phyloP scores from a whole-genome alignment of 2,329 filamentous ascomycete species.

The Emmonsia crescens region DNA sequence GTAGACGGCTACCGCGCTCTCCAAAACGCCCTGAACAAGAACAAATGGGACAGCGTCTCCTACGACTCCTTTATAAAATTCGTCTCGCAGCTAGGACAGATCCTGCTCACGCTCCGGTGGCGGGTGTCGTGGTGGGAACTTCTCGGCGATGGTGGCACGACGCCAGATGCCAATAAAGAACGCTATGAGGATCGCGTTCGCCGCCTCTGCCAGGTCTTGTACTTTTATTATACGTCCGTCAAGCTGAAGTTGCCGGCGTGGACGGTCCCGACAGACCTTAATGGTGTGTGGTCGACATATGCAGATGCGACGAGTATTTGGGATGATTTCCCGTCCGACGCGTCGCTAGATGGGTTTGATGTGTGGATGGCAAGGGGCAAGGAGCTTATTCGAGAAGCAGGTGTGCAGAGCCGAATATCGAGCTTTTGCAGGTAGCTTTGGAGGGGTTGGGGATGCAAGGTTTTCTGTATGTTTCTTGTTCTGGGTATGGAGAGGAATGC shows the following conservation, averaged over 20 bases:
- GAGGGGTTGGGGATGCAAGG: background rate
- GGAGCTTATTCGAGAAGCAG: conserved; percentile 31
- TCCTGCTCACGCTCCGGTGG: conserved; percentile 35
- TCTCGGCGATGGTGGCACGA: conserved; percentile 30
- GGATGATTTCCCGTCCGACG: conserved; percentile 34
- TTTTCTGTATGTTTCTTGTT: background rate
- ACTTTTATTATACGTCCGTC: conserved; percentile 38
- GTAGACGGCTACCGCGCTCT: conserved; percentile 36
- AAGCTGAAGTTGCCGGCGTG: conserved; percentile 33
- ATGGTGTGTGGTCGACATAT: conserved; percentile 33
- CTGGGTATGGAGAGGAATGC: background rate
- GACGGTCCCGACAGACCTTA: conserved; percentile 24
- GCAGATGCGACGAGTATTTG: conserved; percentile 32
- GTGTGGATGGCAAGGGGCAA: conserved; percentile 31
- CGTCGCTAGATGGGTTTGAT: conserved; percentile 30
- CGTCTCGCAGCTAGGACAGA: conserved; percentile 29
- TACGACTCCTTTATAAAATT: conserved; percentile 33
- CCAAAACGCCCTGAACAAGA: conserved; percentile 36
- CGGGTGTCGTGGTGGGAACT: conserved; percentile 36
- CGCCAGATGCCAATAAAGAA: conserved; percentile 24
- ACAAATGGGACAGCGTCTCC: conserved; percentile 35
- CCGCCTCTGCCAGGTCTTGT: conserved; percentile 34
- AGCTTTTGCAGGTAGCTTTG: conserved; percentile 1
- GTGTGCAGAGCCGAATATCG: conserved; percentile 21
- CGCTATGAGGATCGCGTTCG: conserved; percentile 32